Conservation (phyloP, 139 green algal genomes). For the Chlamydomonas schloesseri region DNA sequence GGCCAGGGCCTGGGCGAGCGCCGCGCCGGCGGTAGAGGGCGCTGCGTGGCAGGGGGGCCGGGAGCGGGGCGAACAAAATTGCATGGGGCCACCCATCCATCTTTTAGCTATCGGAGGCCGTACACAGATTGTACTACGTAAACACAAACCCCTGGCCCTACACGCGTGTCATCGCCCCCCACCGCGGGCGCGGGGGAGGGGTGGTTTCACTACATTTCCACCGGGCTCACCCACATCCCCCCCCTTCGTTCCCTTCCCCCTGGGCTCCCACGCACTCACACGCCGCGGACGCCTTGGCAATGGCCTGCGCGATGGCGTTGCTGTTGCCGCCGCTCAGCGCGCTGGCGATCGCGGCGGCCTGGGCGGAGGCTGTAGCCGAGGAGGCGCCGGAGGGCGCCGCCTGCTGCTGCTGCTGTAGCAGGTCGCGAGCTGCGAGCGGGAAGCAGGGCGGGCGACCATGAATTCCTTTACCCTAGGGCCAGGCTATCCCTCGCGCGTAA, state of each 20-base stretch:
- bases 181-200: too few species aligned
- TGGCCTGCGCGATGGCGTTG: conserved; percentile 9
- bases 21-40: background rate
- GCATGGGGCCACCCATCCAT: too few species aligned
- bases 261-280: background rate
- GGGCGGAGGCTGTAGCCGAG: background rate
- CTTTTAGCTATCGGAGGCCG: background rate
- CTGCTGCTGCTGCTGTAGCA: too few species aligned
- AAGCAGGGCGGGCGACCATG: too few species aligned
- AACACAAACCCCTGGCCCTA: background rate
- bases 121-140: background rate
- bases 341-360: background rate
- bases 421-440: too few species aligned
- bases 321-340: background rate
- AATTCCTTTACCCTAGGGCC: too few species aligned
- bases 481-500: too few species aligned
- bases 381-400: background rate
- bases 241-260: too few species aligned
- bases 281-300: background rate
- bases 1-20: background rate
- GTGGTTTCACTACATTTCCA: too few species aligned
- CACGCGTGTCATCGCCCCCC: too few species aligned
- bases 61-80: too few species aligned
- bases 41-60: background rate
- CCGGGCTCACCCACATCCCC: too few species aligned